Evolutionary conservation across 169 alveolate genomes (phyloP), one percentile per base, ranked within the genome.

Genomic region (Plasmodium vivax): DNA sequence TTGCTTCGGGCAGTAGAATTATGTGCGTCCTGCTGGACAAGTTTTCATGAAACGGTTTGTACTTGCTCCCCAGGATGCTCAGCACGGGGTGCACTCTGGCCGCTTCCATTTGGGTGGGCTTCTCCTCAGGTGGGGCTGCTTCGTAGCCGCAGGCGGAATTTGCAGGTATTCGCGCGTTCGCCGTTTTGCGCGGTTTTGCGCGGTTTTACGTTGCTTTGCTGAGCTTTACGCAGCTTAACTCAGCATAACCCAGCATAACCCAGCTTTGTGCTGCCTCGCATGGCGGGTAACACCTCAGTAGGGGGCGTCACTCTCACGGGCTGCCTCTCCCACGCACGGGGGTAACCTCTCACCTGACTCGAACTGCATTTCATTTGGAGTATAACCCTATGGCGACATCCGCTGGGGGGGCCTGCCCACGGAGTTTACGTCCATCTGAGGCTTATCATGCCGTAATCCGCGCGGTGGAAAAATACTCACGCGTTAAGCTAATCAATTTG

Each of bases 1-100:
- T 82, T 6, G 92, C 77, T 58, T 92, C 95, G 0, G 95, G 95
- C 10, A 92, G 62, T 83, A 92, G 74, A 34, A 92, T 54, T 71
- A 92, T 79, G 27, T 92, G 95, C 27, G 71, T 72, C 54, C 75
- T 92, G 27, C 23, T 68, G 14, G 92, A 62, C 36, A 92, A 30
- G 23, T 71, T 92, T 2, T 92, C 58, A 73, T 82, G 68, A 19
- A 92, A 72, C 14, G 27, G 12, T 47, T 82, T 71, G 47, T 92
- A 92, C 45, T 92, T 92, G 56, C 47, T 92, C 23, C 73, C 45
- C 43, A 92, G 79, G 43, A 92, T 92, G 36, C 68, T 92, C 41
- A 92, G 51, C 32, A 92, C 95, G 36, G 95, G 95, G 79, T 90
- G 94, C 23, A 68, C 77, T 68, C 38, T 81, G 77, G 19, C 41